Conservation (phyloP, 2,329 filamentous ascomycete species). For the Penicillium janthinellum region DNA sequence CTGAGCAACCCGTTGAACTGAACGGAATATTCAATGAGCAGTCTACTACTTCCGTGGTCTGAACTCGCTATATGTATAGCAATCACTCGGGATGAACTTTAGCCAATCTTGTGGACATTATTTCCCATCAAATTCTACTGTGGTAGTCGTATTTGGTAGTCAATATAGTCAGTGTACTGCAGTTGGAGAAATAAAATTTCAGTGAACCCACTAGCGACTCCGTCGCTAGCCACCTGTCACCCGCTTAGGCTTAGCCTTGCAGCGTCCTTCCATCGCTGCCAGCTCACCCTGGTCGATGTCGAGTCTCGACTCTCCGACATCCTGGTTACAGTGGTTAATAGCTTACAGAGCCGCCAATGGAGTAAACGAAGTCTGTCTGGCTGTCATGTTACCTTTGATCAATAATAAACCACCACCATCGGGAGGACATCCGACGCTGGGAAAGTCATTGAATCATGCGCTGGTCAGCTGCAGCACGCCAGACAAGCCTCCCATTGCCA, state of each 20-base stretch:
- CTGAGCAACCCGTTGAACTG: not conserved
- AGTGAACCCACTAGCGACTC: not conserved
- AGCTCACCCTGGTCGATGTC: not conserved
- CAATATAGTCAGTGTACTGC: not conserved
- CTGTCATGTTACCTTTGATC: not conserved
- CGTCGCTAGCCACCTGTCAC: not conserved
- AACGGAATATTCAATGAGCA: not conserved
- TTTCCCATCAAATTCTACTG: not conserved
- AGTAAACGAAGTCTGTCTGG: too few relatives aligned
- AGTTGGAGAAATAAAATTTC: not conserved
- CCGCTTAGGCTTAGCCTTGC: not conserved
- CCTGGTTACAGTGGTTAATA: not conserved
- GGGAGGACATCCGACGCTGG: not conserved
- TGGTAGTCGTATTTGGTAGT: too few relatives aligned
- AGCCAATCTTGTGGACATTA: not conserved
- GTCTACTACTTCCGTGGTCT: too few relatives aligned
- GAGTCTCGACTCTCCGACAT: not conserved
- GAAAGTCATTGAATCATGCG: slow-evolving; percentile 8
- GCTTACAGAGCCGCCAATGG: not conserved
- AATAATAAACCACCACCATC: not conserved
- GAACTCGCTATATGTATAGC: too few relatives aligned
- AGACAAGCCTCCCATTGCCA: not conserved
- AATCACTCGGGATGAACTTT: too few relatives aligned
- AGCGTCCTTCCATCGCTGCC: not conserved
- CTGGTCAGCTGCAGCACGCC: slow-evolving; percentile 13